Evolutionary conservation across 495 filamentous ascomycete genomes (phyloP), one percentile per base, ranked within the genome.

Genomic region (Hypomontagnella monticulosa): DNA sequence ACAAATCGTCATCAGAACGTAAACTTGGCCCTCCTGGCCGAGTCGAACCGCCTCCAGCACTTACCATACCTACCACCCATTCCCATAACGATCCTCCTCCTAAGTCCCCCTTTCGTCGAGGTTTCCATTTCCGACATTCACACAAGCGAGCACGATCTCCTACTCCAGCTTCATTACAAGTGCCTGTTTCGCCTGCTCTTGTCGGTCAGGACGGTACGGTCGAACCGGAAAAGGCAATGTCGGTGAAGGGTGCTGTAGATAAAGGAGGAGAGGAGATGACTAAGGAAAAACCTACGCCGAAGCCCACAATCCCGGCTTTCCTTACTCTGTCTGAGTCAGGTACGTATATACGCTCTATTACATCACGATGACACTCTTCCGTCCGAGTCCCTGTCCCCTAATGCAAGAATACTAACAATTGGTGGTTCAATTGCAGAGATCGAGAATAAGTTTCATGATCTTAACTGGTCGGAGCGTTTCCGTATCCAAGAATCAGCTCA

Each of bases 401-500:
- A 49, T 34, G 19, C 30, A 36, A 8, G 30, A 12, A 32, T 57
- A 43, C 69, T 67, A 63, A 73, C 50, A 11, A 43, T 7, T 10
- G 11, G n/a, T 11, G 12, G 16, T 30, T n/a, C 18, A 36, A 27
- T 47, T 52, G 18, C 64, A 85, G 83, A 80, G 16, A 80, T 85
- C 64, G 72, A 77, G 15, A 53, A 61, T 62, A 88, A 85, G 67
- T 91, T 89, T 73, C 63, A 79, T 6, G 86, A 89, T 33, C 78
- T 91, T 14, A 79, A 82, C 59, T 89, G 84, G 86, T 80, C 81
- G 41, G 87, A 91, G 69, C 83, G 85, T 34, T 69, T 82, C 15
- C 83, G 88, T 12, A 60, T 87, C 4, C 67, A 76, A 12, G 73
- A 82, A 47, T 78, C 81, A 48, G 57, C 70, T 4, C 69, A 76